These are phyloP conservation scores for Thermothelomyces thermophilus DNA, from an alignment of 2,329 filamentous ascomycete genomes.

Conservation along the genomic window DNA sequence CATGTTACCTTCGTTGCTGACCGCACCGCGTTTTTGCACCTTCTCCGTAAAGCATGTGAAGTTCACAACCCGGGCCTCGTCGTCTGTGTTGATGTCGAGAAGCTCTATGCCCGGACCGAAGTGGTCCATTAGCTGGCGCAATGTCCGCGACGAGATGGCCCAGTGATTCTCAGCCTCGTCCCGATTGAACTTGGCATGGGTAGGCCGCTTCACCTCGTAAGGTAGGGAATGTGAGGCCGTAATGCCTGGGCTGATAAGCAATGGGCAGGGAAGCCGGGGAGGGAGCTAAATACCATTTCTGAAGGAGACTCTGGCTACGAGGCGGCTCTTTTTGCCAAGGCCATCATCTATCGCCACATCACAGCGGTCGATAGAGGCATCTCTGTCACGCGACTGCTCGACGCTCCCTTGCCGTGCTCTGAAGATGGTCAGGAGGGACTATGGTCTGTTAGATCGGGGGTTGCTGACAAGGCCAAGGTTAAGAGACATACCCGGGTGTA, in stretches of 20 bases:
- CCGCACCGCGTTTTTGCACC: slow-evolving; percentile 50
- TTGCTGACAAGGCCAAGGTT: background rate
- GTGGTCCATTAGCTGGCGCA: slow-evolving; percentile 72
- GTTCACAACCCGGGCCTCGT: slow-evolving; percentile 59
- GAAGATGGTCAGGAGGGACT: slow-evolving; percentile 68
- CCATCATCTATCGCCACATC: slow-evolving; percentile 69
- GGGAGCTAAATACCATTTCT: slow-evolving; percentile 53
- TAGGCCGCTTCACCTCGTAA: slow-evolving; percentile 66
- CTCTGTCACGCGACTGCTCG: slow-evolving; percentile 56
- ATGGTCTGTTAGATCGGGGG: background rate
- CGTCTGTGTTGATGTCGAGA: slow-evolving; percentile 69
- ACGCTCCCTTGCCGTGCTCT: slow-evolving; percentile 52
- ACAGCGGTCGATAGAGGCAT: slow-evolving; percentile 66
- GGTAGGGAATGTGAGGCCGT: slow-evolving; percentile 71
- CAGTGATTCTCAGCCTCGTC: slow-evolving; percentile 61
- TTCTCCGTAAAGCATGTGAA: slow-evolving; percentile 81
- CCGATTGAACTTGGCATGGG: slow-evolving; percentile 68
- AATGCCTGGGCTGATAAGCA: slow-evolving; percentile 45
- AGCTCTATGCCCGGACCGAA: slow-evolving; percentile 77
- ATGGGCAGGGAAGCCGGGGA: too few relatives aligned
- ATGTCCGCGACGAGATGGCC: slow-evolving; percentile 62
- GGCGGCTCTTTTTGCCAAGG: slow-evolving; percentile 62
- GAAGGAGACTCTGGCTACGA: slow-evolving; percentile 67
- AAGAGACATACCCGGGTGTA: slow-evolving; percentile 54
- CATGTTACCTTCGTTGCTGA: slow-evolving; percentile 41